These are phyloP conservation scores for Colletotrichum lini DNA, from an alignment of 2,329 filamentous ascomycete genomes.

Conservation along the genomic window DNA sequence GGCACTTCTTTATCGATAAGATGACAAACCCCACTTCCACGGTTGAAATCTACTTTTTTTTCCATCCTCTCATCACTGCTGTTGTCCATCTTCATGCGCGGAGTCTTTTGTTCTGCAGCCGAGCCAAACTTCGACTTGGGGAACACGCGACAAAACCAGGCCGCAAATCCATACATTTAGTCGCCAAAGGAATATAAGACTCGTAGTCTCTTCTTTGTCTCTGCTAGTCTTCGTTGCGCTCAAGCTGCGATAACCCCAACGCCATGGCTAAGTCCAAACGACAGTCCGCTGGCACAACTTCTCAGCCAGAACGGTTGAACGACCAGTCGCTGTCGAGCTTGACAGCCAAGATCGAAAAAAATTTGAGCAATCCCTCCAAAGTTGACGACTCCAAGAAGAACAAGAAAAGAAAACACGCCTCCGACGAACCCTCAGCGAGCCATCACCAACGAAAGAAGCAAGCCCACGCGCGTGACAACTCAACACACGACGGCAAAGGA, in stretches of 20 bases:
- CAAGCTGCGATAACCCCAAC: neutral
- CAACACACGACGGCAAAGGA: slow-evolving; percentile 40
- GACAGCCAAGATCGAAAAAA: slow-evolving; percentile 70
- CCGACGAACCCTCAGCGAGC: slow-evolving; percentile 17
- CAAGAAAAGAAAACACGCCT: slow-evolving; percentile 52
- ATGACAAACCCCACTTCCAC: neutral
- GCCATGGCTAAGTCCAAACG: slow-evolving; percentile 37
- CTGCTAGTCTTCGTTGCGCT: neutral
- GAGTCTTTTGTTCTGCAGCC: neutral
- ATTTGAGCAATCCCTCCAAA: slow-evolving; percentile 55
- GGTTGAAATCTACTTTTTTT: slow-evolving; percentile 17
- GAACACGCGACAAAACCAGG: neutral
- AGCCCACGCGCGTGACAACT: slow-evolving; percentile 3
- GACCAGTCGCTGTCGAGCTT: slow-evolving; percentile 66
- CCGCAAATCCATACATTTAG: neutral
- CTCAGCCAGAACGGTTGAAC: slow-evolving; percentile 55
- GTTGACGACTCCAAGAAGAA: slow-evolving; percentile 63
- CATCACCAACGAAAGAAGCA: slow-evolving; percentile 33
- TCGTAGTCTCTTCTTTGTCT: neutral
- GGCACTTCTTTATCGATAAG: slow-evolving; percentile 15
- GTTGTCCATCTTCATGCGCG: neutral
- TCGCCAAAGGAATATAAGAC: no score
- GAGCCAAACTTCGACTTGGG: neutral
- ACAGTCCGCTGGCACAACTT: slow-evolving; percentile 8
- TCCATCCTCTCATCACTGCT: neutral